Percentiles rank a stretch among this genome's conserved stretches.
Conservation (phyloP, 2,329 filamentous ascomycete species). For the Thelonectria olida region DNA sequence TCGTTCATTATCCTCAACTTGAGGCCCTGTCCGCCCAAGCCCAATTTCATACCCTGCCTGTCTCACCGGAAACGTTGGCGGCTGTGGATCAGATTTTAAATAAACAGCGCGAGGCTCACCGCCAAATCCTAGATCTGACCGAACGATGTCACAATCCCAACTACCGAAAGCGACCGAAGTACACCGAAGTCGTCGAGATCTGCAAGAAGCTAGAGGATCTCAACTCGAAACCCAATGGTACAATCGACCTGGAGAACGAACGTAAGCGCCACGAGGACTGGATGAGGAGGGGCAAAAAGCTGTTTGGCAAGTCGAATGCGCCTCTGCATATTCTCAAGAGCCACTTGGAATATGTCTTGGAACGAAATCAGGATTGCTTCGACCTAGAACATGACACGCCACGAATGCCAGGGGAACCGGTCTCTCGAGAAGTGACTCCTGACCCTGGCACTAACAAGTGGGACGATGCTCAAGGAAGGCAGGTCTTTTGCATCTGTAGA, state of each 20-base stretch:
- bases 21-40: conserved; percentile 91
- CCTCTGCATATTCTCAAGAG: conserved; percentile 94
- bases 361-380: conserved; percentile 91
- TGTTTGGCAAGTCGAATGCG: conserved; percentile 98
- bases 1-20: conserved; percentile 92
- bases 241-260: conserved; percentile 91
- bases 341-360: conserved; percentile 92
- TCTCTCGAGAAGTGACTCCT: conserved; percentile 80
- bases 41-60: conserved; percentile 73
- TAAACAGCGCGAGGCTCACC: conserved; percentile 94
- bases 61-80: conserved; percentile 81
- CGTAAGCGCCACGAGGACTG: conserved; percentile 96
- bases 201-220: conserved; percentile 88
- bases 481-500: conserved; percentile 97
- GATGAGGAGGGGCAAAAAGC: conserved; percentile 98
- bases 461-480: conserved; percentile 71
- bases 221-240: conserved; percentile 91
- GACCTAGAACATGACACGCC: conserved; percentile 86
- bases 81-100: conserved; percentile 91
- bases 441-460: conserved; percentile 62
- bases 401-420: conserved; percentile 88
- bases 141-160: conserved; percentile 80
- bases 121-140: conserved; percentile 84
- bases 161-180: conserved; percentile 82
- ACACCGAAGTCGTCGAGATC: conserved; percentile 88